phyloP scores from a whole-genome alignment of 2,329 filamentous ascomycete genomes.

The Trichoderma sp. region DNA sequence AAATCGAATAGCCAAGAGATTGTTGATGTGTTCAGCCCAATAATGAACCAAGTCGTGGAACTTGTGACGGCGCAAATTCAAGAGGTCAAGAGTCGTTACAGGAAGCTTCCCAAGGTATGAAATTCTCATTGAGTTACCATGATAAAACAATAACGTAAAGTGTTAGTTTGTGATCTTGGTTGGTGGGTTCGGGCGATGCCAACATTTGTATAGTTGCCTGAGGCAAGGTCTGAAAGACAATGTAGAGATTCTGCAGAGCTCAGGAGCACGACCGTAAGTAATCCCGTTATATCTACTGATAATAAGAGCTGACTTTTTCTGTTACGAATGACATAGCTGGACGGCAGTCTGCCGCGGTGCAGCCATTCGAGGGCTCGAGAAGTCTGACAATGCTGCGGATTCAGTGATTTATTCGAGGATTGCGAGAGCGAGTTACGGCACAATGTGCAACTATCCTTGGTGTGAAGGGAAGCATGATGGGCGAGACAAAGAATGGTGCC shows the following conservation, averaged over 20 bases:
- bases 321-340: no score
- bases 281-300: no score
- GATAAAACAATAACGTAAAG: no score
- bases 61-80: conserved; percentile 29
- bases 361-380: conserved; percentile 27
- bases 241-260: conserved; percentile 31
- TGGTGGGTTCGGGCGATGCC: conserved; percentile 38
- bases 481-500: conserved; percentile 22
- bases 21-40: conserved; percentile 24
- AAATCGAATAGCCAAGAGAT: conserved; percentile 25
- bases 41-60: conserved; percentile 22
- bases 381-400: neutral
- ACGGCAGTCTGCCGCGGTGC: conserved; percentile 36
- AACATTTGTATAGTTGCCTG: conserved; percentile 29
- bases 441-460: neutral
- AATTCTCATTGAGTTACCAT: no score
- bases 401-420: conserved; percentile 25
- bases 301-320: no score
- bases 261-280: conserved; percentile 34
- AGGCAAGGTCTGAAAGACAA: neutral
- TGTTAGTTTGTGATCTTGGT: conserved; percentile 39
- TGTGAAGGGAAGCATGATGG: neutral
- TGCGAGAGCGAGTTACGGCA: conserved; percentile 32
- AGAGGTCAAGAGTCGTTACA: conserved; percentile 21
- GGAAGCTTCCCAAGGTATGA: conserved; percentile 30